Evolutionary conservation across 768 basidiomycete species (phyloP).

Genomic region (Amanita pseudoporphyria): DNA sequence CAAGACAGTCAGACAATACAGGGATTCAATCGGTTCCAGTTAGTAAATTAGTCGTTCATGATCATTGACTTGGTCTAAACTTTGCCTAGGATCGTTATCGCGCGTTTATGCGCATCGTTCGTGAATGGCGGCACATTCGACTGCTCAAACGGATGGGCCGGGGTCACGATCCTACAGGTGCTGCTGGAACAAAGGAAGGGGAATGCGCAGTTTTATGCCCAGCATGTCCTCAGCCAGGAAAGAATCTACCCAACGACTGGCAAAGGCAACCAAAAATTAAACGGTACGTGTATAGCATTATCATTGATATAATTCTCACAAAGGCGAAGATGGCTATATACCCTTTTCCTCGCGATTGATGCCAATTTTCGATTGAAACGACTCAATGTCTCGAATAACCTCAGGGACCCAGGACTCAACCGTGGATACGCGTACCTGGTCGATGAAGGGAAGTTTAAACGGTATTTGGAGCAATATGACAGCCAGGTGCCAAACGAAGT

Average conservation of each 20-base stretch:
- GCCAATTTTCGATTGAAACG: slow-evolving; percentile 1
- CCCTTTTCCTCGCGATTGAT: background rate
- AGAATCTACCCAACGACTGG: background rate
- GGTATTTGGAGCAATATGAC: too few species aligned
- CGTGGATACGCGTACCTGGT: background rate
- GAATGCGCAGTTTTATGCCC: background rate
- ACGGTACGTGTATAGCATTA: background rate
- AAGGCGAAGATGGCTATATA: slow-evolving; percentile 8
- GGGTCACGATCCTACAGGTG: too few species aligned
- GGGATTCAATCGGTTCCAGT: background rate
- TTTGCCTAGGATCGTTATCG: background rate
- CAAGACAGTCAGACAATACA: background rate
- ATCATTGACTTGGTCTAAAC: background rate
- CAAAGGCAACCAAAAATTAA: background rate
- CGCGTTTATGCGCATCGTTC: background rate
- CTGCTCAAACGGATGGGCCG: background rate
- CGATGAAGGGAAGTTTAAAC: background rate
- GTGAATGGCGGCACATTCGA: background rate
- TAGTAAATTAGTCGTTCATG: background rate
- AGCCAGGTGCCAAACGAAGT: background rate
- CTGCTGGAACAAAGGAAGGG: background rate
- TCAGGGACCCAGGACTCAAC: slow-evolving; percentile 5
- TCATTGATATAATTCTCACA: background rate
- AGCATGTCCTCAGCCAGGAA: slow-evolving; percentile 1
- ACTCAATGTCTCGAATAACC: slow-evolving; percentile 6